Evolutionary conservation across 305 asterid species (phyloP).

Genomic region (Rubia peregrina): DNA sequence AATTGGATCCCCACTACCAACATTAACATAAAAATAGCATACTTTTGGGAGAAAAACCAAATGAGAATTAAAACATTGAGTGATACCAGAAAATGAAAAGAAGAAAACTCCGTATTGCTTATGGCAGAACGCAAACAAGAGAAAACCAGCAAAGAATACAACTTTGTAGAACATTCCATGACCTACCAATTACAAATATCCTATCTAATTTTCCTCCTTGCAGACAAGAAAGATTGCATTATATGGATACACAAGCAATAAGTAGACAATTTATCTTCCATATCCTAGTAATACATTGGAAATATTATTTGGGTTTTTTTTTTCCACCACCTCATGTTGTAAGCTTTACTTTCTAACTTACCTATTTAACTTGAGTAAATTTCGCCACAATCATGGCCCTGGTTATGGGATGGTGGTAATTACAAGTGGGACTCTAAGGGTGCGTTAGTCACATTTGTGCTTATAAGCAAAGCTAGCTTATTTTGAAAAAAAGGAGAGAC

Average conservation of each 20-base stretch:
- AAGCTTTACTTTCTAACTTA: background rate
- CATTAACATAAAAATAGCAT: background rate
- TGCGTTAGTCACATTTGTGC: too few species aligned
- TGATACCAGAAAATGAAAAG: background rate
- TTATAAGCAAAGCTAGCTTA: too few species aligned
- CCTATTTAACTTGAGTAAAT: background rate
- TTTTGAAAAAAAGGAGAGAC: too few species aligned
- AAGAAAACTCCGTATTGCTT: background rate
- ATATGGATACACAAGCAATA: background rate
- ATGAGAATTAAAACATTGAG: too few species aligned
- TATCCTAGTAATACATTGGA: background rate
- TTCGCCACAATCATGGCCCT: background rate
- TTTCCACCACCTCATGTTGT: background rate
- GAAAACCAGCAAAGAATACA: background rate
- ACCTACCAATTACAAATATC: background rate
- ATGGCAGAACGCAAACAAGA: background rate
- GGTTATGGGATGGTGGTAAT: background rate
- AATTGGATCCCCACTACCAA: background rate
- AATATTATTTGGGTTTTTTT: background rate
- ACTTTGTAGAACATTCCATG: background rate
- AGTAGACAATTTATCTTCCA: background rate
- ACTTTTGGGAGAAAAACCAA: too few species aligned
- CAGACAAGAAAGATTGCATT: background rate
- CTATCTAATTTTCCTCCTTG: background rate
- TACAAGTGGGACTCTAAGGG: background rate